Conservation (phyloP, 2,329 filamentous ascomycete genomes). For the Aspergillus sp. region DNA sequence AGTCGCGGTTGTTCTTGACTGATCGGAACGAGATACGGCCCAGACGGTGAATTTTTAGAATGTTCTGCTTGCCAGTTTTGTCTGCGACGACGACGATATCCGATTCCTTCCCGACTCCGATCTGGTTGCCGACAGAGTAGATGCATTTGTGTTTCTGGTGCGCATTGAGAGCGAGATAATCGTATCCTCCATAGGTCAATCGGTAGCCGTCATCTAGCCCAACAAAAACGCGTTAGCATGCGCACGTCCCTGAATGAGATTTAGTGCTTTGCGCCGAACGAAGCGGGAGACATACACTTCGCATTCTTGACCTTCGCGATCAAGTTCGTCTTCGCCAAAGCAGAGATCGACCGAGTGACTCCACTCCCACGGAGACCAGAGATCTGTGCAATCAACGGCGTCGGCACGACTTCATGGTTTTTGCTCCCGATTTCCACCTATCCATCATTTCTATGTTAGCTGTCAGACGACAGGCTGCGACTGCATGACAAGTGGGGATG, state of each 20-base stretch:
- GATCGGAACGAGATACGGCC: slow-evolving; percentile 95
- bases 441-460: slow-evolving; percentile 26
- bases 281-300: slow-evolving; percentile 50
- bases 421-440: slow-evolving; percentile 90
- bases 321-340: slow-evolving; percentile 81
- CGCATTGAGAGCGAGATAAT: slow-evolving; percentile 92
- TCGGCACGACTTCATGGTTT: slow-evolving; percentile 96
- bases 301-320: slow-evolving; percentile 92
- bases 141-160: slow-evolving; percentile 72
- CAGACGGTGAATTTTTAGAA: slow-evolving; percentile 92
- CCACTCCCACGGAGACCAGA: slow-evolving; percentile 73
- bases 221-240: slow-evolving; percentile 1
- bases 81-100: slow-evolving; percentile 93
- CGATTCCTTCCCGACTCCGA: slow-evolving; percentile 95
- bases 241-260: not conserved
- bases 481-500: slow-evolving; percentile 12
- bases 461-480: slow-evolving; percentile 22
- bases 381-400: slow-evolving; percentile 75
- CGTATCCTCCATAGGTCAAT: slow-evolving; percentile 89
- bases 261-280: slow-evolving; percentile 4
- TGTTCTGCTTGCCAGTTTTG: slow-evolving; percentile 65
- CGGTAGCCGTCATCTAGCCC: slow-evolving; percentile 78
- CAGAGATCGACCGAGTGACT: slow-evolving; percentile 80
- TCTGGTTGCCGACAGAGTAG: slow-evolving; percentile 88
- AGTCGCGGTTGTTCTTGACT: slow-evolving; percentile 93